A percentile compares a stretch with the other conserved stretches of the same genome.
Evolutionary conservation across 2,329 filamentous ascomycete species (phyloP).

Genomic region (Aureobasidium namibiae): DNA sequence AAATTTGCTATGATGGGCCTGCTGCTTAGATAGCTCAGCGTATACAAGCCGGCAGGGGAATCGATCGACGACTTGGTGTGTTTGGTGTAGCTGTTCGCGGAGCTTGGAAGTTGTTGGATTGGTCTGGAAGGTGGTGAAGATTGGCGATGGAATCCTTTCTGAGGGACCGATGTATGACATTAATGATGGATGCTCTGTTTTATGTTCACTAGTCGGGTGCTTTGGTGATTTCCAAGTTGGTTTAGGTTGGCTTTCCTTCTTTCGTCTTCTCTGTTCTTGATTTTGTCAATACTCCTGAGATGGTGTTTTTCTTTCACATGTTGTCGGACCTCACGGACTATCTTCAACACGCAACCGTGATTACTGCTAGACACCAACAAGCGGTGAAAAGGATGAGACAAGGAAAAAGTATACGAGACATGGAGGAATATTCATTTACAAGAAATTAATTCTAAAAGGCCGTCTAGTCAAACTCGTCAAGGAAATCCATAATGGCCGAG

Average conservation of each 20-base stretch:
- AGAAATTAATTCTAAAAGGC: not conserved
- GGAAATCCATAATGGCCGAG: conserved; percentile 3
- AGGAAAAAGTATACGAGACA: not conserved
- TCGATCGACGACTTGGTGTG: not conserved
- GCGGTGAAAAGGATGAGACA: not conserved
- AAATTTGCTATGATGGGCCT: conserved; percentile 2
- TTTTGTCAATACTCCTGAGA: no score
- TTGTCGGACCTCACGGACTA: no score
- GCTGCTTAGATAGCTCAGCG: conserved; percentile 4
- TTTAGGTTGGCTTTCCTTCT: not conserved
- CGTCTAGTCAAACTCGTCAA: not conserved
- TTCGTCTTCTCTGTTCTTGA: not conserved
- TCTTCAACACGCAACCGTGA: no score
- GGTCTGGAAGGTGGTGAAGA: not conserved
- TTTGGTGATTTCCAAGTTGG: not conserved
- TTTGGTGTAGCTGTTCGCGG: not conserved
- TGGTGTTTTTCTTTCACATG: no score
- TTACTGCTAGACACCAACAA: no score
- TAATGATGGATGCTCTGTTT: not conserved
- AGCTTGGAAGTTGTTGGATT: conserved; percentile 1
- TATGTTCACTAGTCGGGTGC: not conserved
- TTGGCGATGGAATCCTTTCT: no score
- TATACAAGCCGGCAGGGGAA: not conserved
- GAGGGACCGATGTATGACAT: not conserved
- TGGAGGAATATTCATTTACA: not conserved